phyloP scores from a whole-genome alignment of 2,329 filamentous ascomycete genomes.

The Whalleya microplaca region DNA sequence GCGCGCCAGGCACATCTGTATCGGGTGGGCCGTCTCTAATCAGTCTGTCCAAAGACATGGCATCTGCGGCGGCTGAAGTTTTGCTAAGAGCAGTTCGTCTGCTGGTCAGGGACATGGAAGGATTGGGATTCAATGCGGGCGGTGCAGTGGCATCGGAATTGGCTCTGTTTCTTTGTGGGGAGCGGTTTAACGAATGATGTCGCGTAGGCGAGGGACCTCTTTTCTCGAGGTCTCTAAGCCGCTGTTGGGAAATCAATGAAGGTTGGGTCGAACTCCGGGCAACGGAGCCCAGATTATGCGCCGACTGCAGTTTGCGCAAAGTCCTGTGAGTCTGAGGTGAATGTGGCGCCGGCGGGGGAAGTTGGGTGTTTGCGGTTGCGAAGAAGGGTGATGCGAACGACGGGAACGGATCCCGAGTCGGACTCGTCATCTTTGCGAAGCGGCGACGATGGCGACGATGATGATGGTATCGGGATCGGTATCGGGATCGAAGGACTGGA shows the following conservation, averaged over 20 bases:
- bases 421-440: slow-evolving; percentile 33
- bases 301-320: slow-evolving; percentile 75
- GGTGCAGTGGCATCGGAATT: slow-evolving; percentile 70
- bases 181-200: slow-evolving; percentile 44
- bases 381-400: slow-evolving; percentile 33
- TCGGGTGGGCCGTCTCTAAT: slow-evolving; percentile 79
- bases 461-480: too few relatives aligned
- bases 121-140: slow-evolving; percentile 41
- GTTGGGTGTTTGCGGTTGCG: slow-evolving; percentile 39
- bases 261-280: slow-evolving; percentile 54
- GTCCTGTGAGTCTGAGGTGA: slow-evolving; percentile 69
- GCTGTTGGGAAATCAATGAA: slow-evolving; percentile 67
- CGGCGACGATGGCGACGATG: slow-evolving; percentile 1
- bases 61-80: slow-evolving; percentile 55
- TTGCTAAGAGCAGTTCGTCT: slow-evolving; percentile 50
- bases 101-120: slow-evolving; percentile 40
- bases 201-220: slow-evolving; percentile 41
- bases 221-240: slow-evolving; percentile 44
- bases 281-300: slow-evolving; percentile 64
- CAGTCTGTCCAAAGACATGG: slow-evolving; percentile 71
- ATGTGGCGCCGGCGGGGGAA: slow-evolving; percentile 60
- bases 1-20: slow-evolving; percentile 67
- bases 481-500: slow-evolving; percentile 1
- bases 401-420: slow-evolving; percentile 32
- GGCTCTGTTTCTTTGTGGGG: slow-evolving; percentile 64